These are phyloP conservation scores for Baorangia bicolor DNA, from an alignment of 768 basidiomycete genomes.

Conservation along the genomic window DNA sequence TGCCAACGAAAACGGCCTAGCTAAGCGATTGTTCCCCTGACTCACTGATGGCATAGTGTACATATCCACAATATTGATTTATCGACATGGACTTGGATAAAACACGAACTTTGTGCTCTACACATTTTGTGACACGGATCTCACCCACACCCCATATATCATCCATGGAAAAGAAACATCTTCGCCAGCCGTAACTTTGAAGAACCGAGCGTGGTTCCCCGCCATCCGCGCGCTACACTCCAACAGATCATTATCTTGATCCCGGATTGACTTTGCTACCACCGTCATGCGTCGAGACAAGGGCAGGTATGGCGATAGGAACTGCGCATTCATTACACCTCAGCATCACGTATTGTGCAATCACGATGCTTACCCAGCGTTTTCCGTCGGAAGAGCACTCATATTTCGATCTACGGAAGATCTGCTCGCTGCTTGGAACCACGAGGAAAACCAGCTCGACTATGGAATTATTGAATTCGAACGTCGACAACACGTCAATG, in stretches of 20 bases:
- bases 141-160: constrained; percentile 43
- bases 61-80: no score
- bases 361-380: constrained; percentile 32
- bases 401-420: constrained; percentile 29
- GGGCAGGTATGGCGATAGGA: constrained; percentile 14
- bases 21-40: neutral
- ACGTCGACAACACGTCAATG: constrained; percentile 36
- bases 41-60: neutral
- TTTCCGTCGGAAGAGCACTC: constrained; percentile 33
- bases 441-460: constrained; percentile 39
- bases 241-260: constrained; percentile 6
- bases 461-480: constrained; percentile 18
- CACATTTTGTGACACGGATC: constrained; percentile 15
- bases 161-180: constrained; percentile 35
- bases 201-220: constrained; percentile 23
- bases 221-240: constrained; percentile 29
- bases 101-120: constrained; percentile 5
- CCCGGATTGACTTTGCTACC: neutral
- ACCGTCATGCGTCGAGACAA: constrained; percentile 6
- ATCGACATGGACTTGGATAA: neutral
- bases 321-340: constrained; percentile 7
- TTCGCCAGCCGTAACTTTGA: constrained; percentile 29
- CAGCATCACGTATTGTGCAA: neutral
- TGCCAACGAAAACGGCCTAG: neutral
- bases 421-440: constrained; percentile 30